Evolutionary conservation across 1,284 basidiomycete species (phyloP).

Genomic region (Trichosporon ovoides): DNA sequence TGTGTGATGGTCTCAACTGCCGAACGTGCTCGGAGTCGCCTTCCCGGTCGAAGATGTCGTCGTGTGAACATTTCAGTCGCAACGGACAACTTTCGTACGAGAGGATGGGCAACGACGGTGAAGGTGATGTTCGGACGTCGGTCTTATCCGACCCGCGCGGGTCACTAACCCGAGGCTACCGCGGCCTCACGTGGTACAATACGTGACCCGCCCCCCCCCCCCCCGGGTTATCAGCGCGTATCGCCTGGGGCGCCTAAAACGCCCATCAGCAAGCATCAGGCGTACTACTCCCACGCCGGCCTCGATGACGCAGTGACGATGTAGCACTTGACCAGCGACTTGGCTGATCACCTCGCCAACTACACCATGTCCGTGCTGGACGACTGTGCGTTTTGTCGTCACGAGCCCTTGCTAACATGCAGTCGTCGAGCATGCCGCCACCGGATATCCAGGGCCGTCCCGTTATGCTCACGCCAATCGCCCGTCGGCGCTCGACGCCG

Average conservation of each 20-base stretch:
- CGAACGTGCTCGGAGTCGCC: neutral
- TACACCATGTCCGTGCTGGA: conserved; percentile 52
- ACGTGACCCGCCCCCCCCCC: too few species aligned
- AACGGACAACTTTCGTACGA: neutral
- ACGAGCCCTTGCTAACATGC: conserved; percentile 11
- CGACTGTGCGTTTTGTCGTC: conserved; percentile 60
- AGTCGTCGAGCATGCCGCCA: conserved; percentile 77
- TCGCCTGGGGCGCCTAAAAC: neutral
- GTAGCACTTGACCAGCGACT: neutral
- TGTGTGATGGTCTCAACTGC: too few species aligned
- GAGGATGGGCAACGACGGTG: neutral
- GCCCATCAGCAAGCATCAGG: neutral
- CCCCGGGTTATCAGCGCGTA: neutral
- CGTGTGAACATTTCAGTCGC: neutral
- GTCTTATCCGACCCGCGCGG: neutral
- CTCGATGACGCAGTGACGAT: neutral
- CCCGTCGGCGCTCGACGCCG: conserved; percentile 45
- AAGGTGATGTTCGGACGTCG: neutral
- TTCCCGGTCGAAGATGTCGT: neutral
- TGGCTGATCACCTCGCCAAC: neutral
- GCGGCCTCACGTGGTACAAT: neutral
- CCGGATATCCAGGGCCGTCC: conserved; percentile 49
- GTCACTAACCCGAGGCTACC: neutral
- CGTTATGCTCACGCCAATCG: conserved; percentile 46
- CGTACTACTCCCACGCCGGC: neutral